phyloP scores from a whole-genome alignment of 192 early-diverging fungal species.

The Linnemannia hyalina region DNA sequence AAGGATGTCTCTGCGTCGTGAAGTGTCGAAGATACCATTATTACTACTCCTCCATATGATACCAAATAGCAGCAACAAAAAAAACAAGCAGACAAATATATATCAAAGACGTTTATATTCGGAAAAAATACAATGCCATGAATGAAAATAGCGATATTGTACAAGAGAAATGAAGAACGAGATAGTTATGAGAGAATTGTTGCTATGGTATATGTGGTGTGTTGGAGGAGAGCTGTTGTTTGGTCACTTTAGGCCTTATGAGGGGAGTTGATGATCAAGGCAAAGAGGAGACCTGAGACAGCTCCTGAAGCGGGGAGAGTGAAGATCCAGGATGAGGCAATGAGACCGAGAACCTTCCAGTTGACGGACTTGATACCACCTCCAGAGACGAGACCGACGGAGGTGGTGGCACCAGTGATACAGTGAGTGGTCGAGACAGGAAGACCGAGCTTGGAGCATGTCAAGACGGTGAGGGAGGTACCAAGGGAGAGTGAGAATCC shows the following conservation, averaged over 20 bases:
- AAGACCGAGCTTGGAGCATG: conserved; percentile 84
- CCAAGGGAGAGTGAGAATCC: conserved; percentile 88
- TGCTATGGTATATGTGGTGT: conserved; percentile 8
- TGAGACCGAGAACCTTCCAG: conserved; percentile 80
- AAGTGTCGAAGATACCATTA: not conserved
- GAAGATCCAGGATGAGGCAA: conserved; percentile 78
- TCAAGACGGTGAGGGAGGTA: conserved; percentile 84
- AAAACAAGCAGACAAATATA: too few relatives aligned
- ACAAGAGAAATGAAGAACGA: not conserved
- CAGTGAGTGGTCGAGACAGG: conserved; percentile 92
- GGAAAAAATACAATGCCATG: not conserved
- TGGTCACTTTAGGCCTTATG: conserved; percentile 26
- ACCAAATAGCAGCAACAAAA: not conserved
- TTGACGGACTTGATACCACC: conserved; percentile 73
- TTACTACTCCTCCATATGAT: not conserved
- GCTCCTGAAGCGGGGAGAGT: conserved; percentile 25
- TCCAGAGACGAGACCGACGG: conserved; percentile 71
- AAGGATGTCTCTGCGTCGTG: not conserved
- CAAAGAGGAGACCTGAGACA: conserved; percentile 35
- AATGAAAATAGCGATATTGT: not conserved
- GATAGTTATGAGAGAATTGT: not conserved
- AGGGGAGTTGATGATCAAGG: conserved; percentile 45
- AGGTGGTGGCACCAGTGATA: conserved; percentile 82
- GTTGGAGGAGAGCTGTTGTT: not conserved
- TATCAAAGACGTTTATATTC: not conserved